Evolutionary conservation across 192 early-diverging fungal genomes (phyloP), one percentile per base, ranked within the genome.

Genomic region (Coemansia sp.): DNA sequence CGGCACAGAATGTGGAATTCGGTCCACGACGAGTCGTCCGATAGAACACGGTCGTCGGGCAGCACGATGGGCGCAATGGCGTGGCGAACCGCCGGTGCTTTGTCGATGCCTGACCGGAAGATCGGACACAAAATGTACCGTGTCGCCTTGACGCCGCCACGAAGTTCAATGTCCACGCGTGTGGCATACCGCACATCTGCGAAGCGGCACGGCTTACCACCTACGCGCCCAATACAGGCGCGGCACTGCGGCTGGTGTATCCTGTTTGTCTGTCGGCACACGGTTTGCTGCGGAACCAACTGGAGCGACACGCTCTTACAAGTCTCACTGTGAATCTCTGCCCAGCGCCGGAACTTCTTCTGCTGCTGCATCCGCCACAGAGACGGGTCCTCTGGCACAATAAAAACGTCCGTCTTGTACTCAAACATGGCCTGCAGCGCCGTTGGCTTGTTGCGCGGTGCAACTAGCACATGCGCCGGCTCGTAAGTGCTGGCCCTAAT

Each of bases 1-100:
- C 49, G 44, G 29, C 63, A 66, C 25, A 66, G 41, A 7, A 58
- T 32, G 23, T 67, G 56, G 41, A 59, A 59, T 42, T 59, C 64
- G 29, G 50, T 20, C 64, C 64, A 67, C 12, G 35, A 45, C 30
- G 49, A 41, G 31, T 58, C 56, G 41, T 35, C 31, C 4, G 34
- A 37, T 7, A 42, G 35, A 7, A 66, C 63, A 28, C 21, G 20
- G 16, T 50, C 33, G 11, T 44, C 39, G 7, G 63, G 63, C 29
- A 66, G 40, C 21, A 38, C 44, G 17, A 66, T 66, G n/a, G 63
- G 51, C 32, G 39, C 53, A 10, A 52, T 32, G 13, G 34, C 20
- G 20, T 49, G 49, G 25, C 63, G 55, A 7, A 66, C 25, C 7
- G 44, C 43, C 4, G 64, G 64, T 8, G 47, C 29, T 27, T 59